A percentile compares a stretch with the other conserved stretches of the same genome.
Conservation (phyloP, 805 yeast genomes). For the Candida stauntonica region DNA sequence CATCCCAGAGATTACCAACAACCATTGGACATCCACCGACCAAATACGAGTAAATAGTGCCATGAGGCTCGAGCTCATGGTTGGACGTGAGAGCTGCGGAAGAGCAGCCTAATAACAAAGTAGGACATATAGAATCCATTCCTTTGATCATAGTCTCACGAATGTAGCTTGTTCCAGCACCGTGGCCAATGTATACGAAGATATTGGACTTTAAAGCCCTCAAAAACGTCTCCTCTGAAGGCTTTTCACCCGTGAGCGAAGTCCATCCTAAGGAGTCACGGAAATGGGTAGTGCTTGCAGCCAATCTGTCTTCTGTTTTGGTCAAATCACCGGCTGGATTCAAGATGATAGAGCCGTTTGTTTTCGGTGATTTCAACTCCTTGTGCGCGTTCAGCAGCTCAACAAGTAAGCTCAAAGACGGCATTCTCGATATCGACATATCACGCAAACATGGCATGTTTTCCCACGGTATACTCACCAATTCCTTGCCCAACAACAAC, state of each 20-base stretch:
- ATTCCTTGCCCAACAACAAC: slow-evolving; percentile 60
- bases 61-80: slow-evolving; percentile 67
- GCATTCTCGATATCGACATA: slow-evolving; percentile 67
- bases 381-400: slow-evolving; percentile 30
- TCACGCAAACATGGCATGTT: slow-evolving; percentile 52
- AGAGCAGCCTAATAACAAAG: slow-evolving; percentile 82
- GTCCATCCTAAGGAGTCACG: slow-evolving; percentile 38
- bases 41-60: slow-evolving; percentile 73
- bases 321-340: slow-evolving; percentile 80
- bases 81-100: slow-evolving; percentile 62
- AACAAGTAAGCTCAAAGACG: slow-evolving; percentile 49
- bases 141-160: slow-evolving; percentile 49
- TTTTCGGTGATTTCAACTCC: slow-evolving; percentile 20
- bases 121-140: slow-evolving; percentile 45
- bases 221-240: slow-evolving; percentile 51
- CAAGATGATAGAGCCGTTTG: slow-evolving; percentile 55
- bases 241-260: slow-evolving; percentile 51
- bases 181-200: slow-evolving; percentile 87
- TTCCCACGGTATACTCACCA: slow-evolving; percentile 89
- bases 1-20: slow-evolving; percentile 91
- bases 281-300: slow-evolving; percentile 34
- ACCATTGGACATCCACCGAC: slow-evolving; percentile 80
- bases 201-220: slow-evolving; percentile 42
- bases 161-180: slow-evolving; percentile 88
- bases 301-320: slow-evolving; percentile 60